phyloP scores from a whole-genome alignment of 208 protist genomes.

The Strigomonas galati region DNA sequence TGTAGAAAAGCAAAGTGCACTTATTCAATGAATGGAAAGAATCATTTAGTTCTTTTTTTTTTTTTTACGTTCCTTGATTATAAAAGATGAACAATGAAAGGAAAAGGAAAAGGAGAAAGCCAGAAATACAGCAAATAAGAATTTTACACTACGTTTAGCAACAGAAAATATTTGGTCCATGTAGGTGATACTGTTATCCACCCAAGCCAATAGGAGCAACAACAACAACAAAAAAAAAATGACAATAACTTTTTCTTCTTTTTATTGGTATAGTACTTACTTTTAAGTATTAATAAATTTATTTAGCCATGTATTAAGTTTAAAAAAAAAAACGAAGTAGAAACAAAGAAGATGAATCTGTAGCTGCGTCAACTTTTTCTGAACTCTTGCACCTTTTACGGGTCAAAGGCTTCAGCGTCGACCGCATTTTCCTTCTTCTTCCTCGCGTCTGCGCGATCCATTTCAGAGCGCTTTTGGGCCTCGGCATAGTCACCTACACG shows the following conservation, averaged over 20 bases:
- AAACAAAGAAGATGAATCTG: too few species aligned
- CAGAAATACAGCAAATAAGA: constrained; percentile 15
- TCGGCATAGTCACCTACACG: constrained; percentile 5
- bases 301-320: too few species aligned
- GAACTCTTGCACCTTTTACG: constrained; percentile 48
- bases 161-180: too few species aligned
- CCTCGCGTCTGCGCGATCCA: constrained; percentile 33
- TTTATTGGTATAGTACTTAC: not conserved
- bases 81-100: constrained; percentile 5
- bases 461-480: constrained; percentile 31
- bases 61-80: constrained; percentile 11
- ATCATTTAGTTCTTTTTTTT: constrained; percentile 9
- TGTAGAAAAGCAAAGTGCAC: not conserved
- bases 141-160: too few species aligned
- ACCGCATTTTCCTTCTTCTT: constrained; percentile 32
- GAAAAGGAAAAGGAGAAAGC: not conserved
- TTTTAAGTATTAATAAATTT: too few species aligned
- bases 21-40: too few species aligned
- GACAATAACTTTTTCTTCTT: not conserved
- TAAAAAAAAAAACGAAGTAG: too few species aligned
- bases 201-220: too few species aligned
- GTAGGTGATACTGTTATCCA: too few species aligned
- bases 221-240: too few species aligned
- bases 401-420: constrained; percentile 28
- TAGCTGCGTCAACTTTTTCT: too few species aligned